A percentile compares a stretch with the other conserved stretches of the same genome.
phyloP scores from a whole-genome alignment of 148 eudicot species.

The Talinum fruticosum region DNA sequence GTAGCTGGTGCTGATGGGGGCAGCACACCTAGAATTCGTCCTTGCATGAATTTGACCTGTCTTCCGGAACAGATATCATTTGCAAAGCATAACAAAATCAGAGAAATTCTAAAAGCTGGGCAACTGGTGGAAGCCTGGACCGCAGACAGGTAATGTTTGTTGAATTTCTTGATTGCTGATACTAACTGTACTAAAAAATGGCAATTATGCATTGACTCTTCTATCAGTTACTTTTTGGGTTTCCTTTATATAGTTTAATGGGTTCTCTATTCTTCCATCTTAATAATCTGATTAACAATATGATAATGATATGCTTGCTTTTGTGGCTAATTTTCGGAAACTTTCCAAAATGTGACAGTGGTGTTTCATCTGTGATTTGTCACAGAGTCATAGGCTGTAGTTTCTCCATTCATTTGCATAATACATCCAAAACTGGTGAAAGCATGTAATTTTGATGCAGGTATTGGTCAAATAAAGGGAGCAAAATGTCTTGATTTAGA shows the following conservation, averaged over 20 bases:
- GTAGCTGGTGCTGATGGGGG: conserved; percentile 7
- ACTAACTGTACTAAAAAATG: not conserved
- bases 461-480: no score
- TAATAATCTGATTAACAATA: not conserved
- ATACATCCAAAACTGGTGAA: no score
- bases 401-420: no score
- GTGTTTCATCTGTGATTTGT: no score
- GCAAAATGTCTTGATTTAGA: no score
- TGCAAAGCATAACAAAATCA: conserved; percentile 8
- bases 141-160: conserved; percentile 29
- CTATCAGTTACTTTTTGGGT: not conserved
- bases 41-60: conserved; percentile 25
- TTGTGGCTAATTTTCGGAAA: no score
- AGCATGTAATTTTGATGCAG: no score
- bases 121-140: conserved; percentile 32
- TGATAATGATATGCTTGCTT: no score
- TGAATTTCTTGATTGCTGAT: not conserved
- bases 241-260: not conserved
- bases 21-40: conserved; percentile 29
- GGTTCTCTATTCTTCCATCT: not conserved
- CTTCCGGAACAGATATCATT: conserved; percentile 31
- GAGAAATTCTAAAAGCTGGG: conserved; percentile 30
- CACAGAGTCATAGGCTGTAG: no score
- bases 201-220: not conserved
- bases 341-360: no score